Evolutionary conservation across 495 filamentous ascomycete genomes (phyloP).

Genomic region (Immersiella caudata): DNA sequence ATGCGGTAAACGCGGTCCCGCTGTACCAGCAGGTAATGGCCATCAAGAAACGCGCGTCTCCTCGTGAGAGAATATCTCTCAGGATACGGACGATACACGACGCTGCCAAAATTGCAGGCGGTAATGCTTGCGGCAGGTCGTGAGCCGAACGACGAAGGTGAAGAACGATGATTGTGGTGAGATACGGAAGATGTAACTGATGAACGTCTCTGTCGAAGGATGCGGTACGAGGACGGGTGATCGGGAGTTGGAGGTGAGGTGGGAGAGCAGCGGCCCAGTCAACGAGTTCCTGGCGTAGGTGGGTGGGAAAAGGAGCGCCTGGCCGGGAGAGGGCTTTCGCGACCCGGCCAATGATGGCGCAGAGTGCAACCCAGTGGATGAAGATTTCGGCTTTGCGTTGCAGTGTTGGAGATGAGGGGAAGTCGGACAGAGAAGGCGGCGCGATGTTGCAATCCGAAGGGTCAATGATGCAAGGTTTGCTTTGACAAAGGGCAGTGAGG

Average conservation of each 20-base stretch:
- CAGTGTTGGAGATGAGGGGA: conserved; percentile 24
- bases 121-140: conserved; percentile 38
- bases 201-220: conserved; percentile 42
- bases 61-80: conserved; percentile 39
- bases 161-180: conserved; percentile 42
- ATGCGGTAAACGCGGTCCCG: conserved; percentile 41
- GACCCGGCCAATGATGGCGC: conserved; percentile 39
- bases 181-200: conserved; percentile 43
- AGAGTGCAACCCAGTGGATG: conserved; percentile 41
- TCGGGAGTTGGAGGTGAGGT: conserved; percentile 38
- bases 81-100: conserved; percentile 42
- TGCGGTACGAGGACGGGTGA: conserved; percentile 30
- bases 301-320: conserved; percentile 23
- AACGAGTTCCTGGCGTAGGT: conserved; percentile 38
- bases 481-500: conserved; percentile 42
- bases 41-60: conserved; percentile 43
- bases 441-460: conserved; percentile 40
- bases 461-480: conserved; percentile 42
- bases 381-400: conserved; percentile 40
- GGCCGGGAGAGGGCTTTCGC: conserved; percentile 38
- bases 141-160: conserved; percentile 38
- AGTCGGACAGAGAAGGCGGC: conserved; percentile 38
- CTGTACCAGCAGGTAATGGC: conserved; percentile 46
- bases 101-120: conserved; percentile 42
- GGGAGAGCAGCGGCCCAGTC: conserved; percentile 40